A percentile compares a stretch with the other conserved stretches of the same genome.
Conservation (phyloP, 257 asterid species). For the Knoxia roxburghii region DNA sequence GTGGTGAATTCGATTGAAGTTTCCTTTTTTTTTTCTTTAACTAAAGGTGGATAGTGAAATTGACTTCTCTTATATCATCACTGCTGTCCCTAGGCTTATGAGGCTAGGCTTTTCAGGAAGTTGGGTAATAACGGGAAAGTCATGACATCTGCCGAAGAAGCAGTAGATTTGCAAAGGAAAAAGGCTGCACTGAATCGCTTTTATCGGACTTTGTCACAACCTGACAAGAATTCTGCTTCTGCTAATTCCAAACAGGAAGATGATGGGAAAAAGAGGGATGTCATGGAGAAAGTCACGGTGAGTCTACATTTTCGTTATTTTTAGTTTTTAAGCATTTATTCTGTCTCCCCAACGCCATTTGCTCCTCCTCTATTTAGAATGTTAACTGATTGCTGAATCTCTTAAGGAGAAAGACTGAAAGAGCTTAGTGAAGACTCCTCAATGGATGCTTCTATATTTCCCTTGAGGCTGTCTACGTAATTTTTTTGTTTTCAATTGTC, state of each 20-base stretch:
- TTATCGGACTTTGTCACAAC: constrained; percentile 62
- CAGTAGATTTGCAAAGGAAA: constrained; percentile 74
- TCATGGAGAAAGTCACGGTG: constrained; percentile 71
- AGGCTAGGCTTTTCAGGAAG: constrained; percentile 82
- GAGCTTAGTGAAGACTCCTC: background rate
- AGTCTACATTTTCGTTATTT: constrained; percentile 17
- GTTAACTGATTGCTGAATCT: background rate
- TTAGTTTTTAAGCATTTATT: background rate
- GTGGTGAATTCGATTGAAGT: constrained; percentile 9
- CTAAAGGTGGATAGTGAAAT: constrained; percentile 10
- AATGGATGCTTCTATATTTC: background rate
- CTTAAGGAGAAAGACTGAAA: background rate
- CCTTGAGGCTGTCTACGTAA: background rate
- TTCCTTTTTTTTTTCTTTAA: background rate
- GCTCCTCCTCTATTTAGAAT: background rate
- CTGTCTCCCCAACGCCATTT: background rate
- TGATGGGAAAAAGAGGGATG: constrained; percentile 71
- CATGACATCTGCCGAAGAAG: constrained; percentile 83
- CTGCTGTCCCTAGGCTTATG: constrained; percentile 58
- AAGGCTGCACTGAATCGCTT: constrained; percentile 69
- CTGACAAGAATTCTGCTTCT: constrained; percentile 39
- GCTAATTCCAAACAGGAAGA: constrained; percentile 40
- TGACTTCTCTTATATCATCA: constrained; percentile 12
- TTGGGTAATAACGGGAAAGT: constrained; percentile 63
- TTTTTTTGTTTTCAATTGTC: background rate